Base-by-base conservation (phyloP, 805 yeast species). In the Kuraishia molischiana region DNA sequence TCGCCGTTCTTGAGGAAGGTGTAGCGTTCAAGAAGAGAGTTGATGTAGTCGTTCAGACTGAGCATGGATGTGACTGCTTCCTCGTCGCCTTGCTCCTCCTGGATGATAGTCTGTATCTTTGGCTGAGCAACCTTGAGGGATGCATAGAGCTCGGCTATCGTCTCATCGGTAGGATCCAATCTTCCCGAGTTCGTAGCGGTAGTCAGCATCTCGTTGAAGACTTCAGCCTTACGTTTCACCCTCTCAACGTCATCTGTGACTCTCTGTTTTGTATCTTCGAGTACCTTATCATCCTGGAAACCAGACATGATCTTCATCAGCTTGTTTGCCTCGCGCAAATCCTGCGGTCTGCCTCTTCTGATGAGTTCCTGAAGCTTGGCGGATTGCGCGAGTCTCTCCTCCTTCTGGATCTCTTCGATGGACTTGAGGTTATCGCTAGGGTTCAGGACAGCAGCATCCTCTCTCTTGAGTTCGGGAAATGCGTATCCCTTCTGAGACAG, bases 231-330 rank as follows among this genome's bases (percentile, higher is more conserved):
- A 40, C 95, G 73, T 49, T 77, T 79, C 50, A 92, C 69, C 54
- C 84, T 80, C 35, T 83, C 85, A 38, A 92, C 67, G 52, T 92
- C 97, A 45, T 82, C 85, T 24, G 80, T 78, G 24, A 89, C 81
- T 48, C 83, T 77, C 40, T 83, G 85, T 52, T 77, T 78, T 46
- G 86, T 83, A 49, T 79, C 84, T 38, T 76, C 74, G 43, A 72
- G 64, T 15, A 72, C 64, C 43, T 78, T 75, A 55, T 87, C 95
- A 51, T 84, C 86, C 57, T 84, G 84, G 66, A 86, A 92, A 4
- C 99, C 99, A 4, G 97, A 95, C 96, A 92, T 87, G 48, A 92
- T 77, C 57, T 90, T 87, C 98, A 92, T 92, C 58, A 92, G 71
- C 49, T 84, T 85, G 59, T 92, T 92, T 32, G 99, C 99, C 59